A percentile compares a stretch with the other conserved stretches of the same genome.
Conservation (phyloP, 2,329 filamentous ascomycete species). For the Talaromyces sp. region DNA sequence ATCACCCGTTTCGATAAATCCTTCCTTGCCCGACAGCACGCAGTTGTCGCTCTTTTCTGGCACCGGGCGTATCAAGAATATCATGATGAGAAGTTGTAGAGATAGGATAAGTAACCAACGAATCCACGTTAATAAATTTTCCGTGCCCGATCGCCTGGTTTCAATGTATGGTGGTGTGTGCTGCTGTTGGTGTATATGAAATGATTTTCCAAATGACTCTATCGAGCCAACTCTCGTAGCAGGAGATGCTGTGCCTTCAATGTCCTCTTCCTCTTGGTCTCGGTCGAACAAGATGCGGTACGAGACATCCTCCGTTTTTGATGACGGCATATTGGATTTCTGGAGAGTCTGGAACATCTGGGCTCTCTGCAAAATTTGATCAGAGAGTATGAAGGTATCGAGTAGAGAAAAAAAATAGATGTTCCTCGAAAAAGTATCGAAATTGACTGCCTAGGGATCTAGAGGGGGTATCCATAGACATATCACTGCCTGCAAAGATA, state of each 20-base stretch:
- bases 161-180: background rate
- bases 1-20: conserved; percentile 7
- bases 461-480: background rate
- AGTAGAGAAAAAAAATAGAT: background rate
- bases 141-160: background rate
- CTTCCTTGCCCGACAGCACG: background rate
- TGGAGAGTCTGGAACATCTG: background rate
- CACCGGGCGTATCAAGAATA: background rate
- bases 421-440: background rate
- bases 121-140: background rate
- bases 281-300: conserved; percentile 2
- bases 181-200: background rate
- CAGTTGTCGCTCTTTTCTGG: background rate
- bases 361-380: background rate
- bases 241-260: background rate
- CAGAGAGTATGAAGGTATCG: background rate
- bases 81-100: conserved; percentile 1
- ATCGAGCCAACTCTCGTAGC: conserved; percentile 4
- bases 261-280: conserved; percentile 3
- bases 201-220: conserved; percentile 8
- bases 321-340: background rate
- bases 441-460: background rate
- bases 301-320: background rate
- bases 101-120: conserved; percentile 3
- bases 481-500: background rate